Conservation (phyloP, 306 rosid species). For the Cercis canadensis region DNA sequence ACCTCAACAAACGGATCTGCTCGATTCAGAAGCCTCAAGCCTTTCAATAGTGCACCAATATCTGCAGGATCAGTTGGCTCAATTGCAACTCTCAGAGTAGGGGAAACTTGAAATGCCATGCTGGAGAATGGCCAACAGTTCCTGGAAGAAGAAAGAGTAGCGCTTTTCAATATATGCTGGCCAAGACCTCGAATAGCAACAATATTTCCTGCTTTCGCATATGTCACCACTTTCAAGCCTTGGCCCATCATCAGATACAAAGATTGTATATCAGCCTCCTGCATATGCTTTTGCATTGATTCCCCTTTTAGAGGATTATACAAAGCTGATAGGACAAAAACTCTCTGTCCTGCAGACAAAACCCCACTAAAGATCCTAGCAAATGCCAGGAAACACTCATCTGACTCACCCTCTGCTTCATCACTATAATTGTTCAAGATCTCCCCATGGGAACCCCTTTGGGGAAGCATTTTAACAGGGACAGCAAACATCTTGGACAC, state of each 20-base stretch:
- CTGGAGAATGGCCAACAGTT: conserved; percentile 95
- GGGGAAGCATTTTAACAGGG: conserved; percentile 72
- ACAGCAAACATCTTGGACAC: conserved; percentile 95
- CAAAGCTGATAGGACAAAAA: conserved; percentile 88
- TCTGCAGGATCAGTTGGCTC: conserved; percentile 94
- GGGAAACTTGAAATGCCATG: conserved; percentile 83
- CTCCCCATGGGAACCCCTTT: conserved; percentile 46
- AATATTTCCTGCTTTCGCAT: conserved; percentile 78
- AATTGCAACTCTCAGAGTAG: conserved; percentile 84
- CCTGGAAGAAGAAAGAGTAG: conserved; percentile 82
- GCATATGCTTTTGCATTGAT: conserved; percentile 76
- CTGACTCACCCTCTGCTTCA: conserved; percentile 73
- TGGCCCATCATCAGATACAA: conserved; percentile 96
- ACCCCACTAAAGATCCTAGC: conserved; percentile 91
- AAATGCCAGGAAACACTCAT: conserved; percentile 91
- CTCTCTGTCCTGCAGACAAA: conserved; percentile 65
- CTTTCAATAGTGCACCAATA: conserved; percentile 68
- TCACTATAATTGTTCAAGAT: conserved; percentile 42
- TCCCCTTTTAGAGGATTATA: conserved; percentile 86
- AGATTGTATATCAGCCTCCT: conserved; percentile 76
- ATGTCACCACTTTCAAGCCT: conserved; percentile 72
- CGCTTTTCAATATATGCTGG: conserved; percentile 86
- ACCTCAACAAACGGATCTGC: conserved; percentile 96
- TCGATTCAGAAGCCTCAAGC: conserved; percentile 80
- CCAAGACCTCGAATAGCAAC: conserved; percentile 95